Conservation (phyloP, 1,284 basidiomycete genomes). For the Phellopilus nigrolimitatus region DNA sequence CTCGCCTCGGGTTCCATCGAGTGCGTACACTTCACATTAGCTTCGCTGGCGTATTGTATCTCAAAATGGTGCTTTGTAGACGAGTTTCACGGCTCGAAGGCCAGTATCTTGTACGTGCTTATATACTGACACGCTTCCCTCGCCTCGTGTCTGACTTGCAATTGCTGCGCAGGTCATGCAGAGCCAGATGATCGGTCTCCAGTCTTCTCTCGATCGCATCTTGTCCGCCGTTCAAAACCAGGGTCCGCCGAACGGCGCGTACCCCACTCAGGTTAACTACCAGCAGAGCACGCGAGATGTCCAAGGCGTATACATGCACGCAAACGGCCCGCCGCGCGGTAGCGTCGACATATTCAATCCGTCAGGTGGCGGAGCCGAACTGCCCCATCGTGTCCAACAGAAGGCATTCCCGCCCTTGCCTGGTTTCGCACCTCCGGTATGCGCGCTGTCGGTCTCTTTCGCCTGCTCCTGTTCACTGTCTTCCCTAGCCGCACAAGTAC, state of each 20-base stretch:
- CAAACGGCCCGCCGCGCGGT: constrained; percentile 26
- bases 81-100: constrained; percentile 78
- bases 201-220: constrained; percentile 78
- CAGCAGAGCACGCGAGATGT: constrained; percentile 25
- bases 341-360: constrained; percentile 23
- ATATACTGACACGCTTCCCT: constrained; percentile 9
- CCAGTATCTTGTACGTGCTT: constrained; percentile 63
- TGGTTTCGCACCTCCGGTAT: constrained; percentile 84
- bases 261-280: constrained; percentile 28
- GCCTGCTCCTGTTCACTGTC: constrained; percentile 21
- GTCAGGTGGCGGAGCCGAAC: constrained; percentile 7
- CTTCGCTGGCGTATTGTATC: constrained; percentile 24
- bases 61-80: constrained; percentile 35
- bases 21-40: constrained; percentile 34
- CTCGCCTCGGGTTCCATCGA: constrained; percentile 60
- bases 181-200: constrained; percentile 88
- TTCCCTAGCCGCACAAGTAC: constrained; percentile 74
- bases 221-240: constrained; percentile 61
- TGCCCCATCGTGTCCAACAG: constrained; percentile 18
- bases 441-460: constrained; percentile 14
- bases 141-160: constrained; percentile 9
- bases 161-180: constrained; percentile 63
- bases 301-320: constrained; percentile 30
- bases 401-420: constrained; percentile 74
- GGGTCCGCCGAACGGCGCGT: constrained; percentile 29